Evolutionary conservation across 1,284 basidiomycete species (phyloP).

Genomic region (Rhodotorula glutinis): DNA sequence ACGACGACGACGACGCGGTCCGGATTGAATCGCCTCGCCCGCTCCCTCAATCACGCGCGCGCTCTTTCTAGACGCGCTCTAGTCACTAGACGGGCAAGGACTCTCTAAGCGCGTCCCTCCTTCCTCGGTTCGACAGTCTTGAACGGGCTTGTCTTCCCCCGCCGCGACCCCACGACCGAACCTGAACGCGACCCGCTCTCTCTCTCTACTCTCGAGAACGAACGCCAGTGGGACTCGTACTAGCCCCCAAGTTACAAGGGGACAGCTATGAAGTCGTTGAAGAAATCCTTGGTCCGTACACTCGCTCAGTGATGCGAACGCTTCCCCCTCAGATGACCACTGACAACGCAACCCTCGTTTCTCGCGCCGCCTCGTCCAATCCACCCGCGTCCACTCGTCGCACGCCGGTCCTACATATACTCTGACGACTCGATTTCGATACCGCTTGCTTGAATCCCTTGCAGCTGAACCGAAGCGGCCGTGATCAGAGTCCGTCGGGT

Average conservation of each 20-base stretch:
- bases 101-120: too few species aligned
- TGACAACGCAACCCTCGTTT: too few species aligned
- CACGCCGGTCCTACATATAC: neutral
- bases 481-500: conserved; percentile 15
- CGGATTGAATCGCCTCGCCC: too few species aligned
- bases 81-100: too few species aligned
- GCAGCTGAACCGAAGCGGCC: conserved; percentile 29
- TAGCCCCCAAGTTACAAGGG: too few species aligned
- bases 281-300: conserved; percentile 27
- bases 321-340: too few species aligned
- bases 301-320: neutral
- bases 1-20: too few species aligned
- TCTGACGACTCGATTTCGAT: conserved; percentile 9
- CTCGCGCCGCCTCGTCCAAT: neutral
- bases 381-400: neutral
- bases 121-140: too few species aligned
- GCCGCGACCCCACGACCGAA: neutral
- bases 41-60: too few species aligned
- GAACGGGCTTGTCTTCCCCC: neutral
- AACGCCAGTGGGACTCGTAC: too few species aligned
- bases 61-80: too few species aligned
- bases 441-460: too few species aligned
- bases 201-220: neutral
- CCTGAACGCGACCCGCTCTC: neutral
- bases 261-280: conserved; percentile 31